Percentiles rank a stretch among this genome's conserved stretches.
Evolutionary conservation across 805 yeast species (phyloP).

Genomic region (Schizosaccharomyces pombe): DNA sequence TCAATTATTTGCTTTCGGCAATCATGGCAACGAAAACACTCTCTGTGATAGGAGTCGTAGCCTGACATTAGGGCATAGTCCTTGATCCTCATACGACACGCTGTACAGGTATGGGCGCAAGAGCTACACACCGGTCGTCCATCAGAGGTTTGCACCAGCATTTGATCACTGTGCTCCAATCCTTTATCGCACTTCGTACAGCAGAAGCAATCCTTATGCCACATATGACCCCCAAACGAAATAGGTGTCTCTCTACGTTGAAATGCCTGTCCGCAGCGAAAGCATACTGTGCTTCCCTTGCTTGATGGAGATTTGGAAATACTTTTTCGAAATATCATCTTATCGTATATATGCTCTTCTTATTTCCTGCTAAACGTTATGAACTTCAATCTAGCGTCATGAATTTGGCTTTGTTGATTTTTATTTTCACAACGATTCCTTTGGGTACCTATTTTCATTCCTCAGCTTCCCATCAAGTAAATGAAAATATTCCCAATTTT

Average conservation of each 20-base stretch:
- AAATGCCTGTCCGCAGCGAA: background rate
- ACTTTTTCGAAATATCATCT: no score
- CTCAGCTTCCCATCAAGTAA: no score
- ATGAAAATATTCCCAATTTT: no score
- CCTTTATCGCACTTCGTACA: constrained; percentile 65
- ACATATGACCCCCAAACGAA: constrained; percentile 61
- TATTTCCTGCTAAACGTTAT: no score
- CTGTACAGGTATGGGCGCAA: constrained; percentile 76
- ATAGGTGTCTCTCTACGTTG: constrained; percentile 17
- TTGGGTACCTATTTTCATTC: no score
- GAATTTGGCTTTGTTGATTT: no score
- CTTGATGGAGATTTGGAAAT: no score
- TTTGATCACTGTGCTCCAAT: constrained; percentile 68
- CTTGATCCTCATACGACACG: constrained; percentile 67
- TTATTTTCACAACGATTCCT: no score
- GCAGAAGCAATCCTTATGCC: constrained; percentile 85
- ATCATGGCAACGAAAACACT: constrained; percentile 71
- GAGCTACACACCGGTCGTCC: constrained; percentile 76
- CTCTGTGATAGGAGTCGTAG: constrained; percentile 64
- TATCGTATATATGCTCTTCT: no score
- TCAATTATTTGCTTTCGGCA: constrained; percentile 74
- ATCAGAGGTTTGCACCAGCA: constrained; percentile 52
- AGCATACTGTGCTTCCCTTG: background rate
- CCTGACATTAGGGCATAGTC: constrained; percentile 88
- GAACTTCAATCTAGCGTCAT: no score